Percentiles rank a stretch among this genome's conserved stretches.
Evolutionary conservation across 148 eudicot genomes (phyloP).

Genomic region (Cornus florida): DNA sequence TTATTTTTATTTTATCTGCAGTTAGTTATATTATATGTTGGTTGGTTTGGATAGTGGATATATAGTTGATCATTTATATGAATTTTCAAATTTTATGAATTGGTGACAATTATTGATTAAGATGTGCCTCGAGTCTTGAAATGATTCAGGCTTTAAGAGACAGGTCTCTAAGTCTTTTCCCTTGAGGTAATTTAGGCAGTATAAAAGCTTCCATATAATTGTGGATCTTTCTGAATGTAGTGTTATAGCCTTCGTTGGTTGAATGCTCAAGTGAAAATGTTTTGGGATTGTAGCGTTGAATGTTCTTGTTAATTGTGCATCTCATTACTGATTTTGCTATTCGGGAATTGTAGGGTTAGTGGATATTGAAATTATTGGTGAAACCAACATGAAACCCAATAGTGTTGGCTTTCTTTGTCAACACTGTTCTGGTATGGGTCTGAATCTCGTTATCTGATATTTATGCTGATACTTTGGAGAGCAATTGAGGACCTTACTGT

Average conservation of each 20-base stretch:
- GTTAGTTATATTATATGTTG: constrained; percentile 5
- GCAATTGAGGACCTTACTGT: constrained; percentile 6
- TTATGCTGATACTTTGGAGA: background rate
- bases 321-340: constrained; percentile 19
- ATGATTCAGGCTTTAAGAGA: constrained; percentile 16
- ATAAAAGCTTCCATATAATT: background rate
- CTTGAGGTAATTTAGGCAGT: constrained; percentile 14
- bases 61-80: background rate
- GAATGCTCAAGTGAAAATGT: background rate
- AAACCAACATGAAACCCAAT: constrained; percentile 26
- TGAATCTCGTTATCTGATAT: constrained; percentile 11
- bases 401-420: constrained; percentile 34
- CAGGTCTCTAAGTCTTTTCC: constrained; percentile 8
- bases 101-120: constrained; percentile 13
- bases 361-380: background rate
- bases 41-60: background rate
- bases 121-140: constrained; percentile 13
- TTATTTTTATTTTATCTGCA: background rate
- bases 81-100: background rate
- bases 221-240: background rate
- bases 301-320: constrained; percentile 17
- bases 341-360: constrained; percentile 25
- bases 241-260: constrained; percentile 9
- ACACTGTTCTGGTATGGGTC: constrained; percentile 39
- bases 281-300: background rate